These are phyloP conservation scores for Lachnellula cervina DNA, from an alignment of 2,329 filamentous ascomycete genomes.

Conservation along the genomic window DNA sequence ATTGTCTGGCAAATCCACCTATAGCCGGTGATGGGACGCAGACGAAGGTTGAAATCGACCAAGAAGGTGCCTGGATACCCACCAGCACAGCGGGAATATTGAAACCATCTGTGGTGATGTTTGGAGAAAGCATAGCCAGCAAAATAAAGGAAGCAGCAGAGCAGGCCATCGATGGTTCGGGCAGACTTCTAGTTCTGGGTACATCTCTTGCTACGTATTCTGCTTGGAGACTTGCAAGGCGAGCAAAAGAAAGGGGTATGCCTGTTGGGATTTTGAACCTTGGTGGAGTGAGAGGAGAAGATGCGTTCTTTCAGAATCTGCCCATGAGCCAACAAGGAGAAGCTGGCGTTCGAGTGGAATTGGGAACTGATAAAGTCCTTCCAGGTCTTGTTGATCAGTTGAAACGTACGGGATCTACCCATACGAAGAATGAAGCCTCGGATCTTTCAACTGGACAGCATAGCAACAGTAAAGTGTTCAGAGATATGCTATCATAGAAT, in stretches of 20 bases:
- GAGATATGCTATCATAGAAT: slow-evolving; percentile 53
- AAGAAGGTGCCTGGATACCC: slow-evolving; percentile 71
- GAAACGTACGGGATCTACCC: slow-evolving; percentile 22
- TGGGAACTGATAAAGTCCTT: slow-evolving; percentile 53
- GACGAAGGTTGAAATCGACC: slow-evolving; percentile 63
- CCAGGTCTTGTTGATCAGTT: slow-evolving; percentile 52
- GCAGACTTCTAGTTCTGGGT: slow-evolving; percentile 72
- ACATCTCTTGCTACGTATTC: slow-evolving; percentile 94
- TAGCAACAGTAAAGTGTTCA: slow-evolving; percentile 41
- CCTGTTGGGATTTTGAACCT: slow-evolving; percentile 85
- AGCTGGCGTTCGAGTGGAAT: slow-evolving; percentile 51
- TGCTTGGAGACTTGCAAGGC: slow-evolving; percentile 83
- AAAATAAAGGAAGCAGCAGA: slow-evolving; percentile 73
- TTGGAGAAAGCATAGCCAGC: slow-evolving; percentile 77
- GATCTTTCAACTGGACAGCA: slow-evolving; percentile 15
- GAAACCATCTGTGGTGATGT: slow-evolving; percentile 94
- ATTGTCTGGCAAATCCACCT: slow-evolving; percentile 64
- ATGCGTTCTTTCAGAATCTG: slow-evolving; percentile 60
- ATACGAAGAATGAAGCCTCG: slow-evolving; percentile 29
- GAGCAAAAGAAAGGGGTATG: slow-evolving; percentile 76
- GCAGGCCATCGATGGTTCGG: slow-evolving; percentile 70
- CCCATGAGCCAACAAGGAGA: slow-evolving; percentile 47
- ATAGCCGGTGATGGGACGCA: slow-evolving; percentile 47
- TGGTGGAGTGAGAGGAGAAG: slow-evolving; percentile 76
- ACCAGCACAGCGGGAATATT: slow-evolving; percentile 70